Evolutionary conservation across 2,329 filamentous ascomycete genomes (phyloP), one percentile per base, ranked within the genome.

Genomic region (Alternaria dauci): DNA sequence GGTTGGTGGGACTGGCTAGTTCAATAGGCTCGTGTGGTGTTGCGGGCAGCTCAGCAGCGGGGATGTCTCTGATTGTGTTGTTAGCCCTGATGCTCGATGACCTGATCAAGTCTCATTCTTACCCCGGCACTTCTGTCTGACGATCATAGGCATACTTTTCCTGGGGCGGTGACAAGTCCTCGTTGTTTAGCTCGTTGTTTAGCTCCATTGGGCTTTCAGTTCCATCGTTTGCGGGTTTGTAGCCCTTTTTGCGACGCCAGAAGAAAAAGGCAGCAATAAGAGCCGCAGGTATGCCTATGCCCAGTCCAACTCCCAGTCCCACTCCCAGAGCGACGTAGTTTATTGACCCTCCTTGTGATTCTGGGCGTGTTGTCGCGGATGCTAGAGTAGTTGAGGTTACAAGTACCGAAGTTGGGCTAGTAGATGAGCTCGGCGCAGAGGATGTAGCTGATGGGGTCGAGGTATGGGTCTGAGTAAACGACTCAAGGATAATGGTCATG

Each of bases 401-500:
- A 41, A 51, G 36, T 14, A 43, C 55, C 14, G 60, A 34, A 30
- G 48, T 25, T 28, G 42, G 5, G 34, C 20, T 47, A 2, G 26
- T 36, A 9, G 18, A 42, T 47, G 34, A 9, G 1, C 16, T 34
- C 30, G 41, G 12, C 16, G 28, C 28, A 11, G 28, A 52, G 41
- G 58, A n/a, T 12, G 41, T 32, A 25, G 44, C 34, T 8, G 44
- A 30, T 32, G 46, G 23, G 1, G 58, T 55, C 5, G 64, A 63
- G 2, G 57, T 63, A 43, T 62, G 67, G 8, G 69, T 74, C 26
- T 71, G 62, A 2, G 68, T 70, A 43, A 58, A 72, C 5, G 47
- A 52, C 55, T 73, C 69, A 18, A 69, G 68, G 52, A 74, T 73
- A 42, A 74, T 71, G 4, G 72, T 74, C 9, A 72, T 2, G 9